Evolutionary conservation across 2,329 filamentous ascomycete genomes (phyloP), one percentile per base, ranked within the genome.

Genomic region (Colletotrichum navitas): DNA sequence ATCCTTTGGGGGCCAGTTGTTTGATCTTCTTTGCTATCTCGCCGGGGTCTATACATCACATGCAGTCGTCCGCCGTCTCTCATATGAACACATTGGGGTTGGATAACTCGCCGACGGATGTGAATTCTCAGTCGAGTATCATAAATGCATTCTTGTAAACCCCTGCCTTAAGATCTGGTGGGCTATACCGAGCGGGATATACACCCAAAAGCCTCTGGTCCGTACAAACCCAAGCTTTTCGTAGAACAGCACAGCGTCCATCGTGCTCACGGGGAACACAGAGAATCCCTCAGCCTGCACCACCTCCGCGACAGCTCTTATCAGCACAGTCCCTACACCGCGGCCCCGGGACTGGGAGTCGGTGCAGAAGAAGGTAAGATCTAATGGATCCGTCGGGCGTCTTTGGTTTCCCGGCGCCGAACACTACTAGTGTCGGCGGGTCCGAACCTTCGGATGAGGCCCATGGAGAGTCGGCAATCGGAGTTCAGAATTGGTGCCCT

Each of bases 331-430:
- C 7, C 80, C 83, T 29, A 79, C 80, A 45, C 83, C 82, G 64
- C 73, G 78, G 16, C 81, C 77, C 34, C 78, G 77, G 70, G 78
- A 81, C 43, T 72, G 73, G 26, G 80, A 80, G 73, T 81, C 76
- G 32, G 79, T 80, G 74, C 82, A 84, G 63, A 84, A 75, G 73
- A 83, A 84, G 49, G 79, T 79, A 43, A 82, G 78, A 65, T 82
- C 81, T 81, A 72, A 41, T 32, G 59, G 18, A 32, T n/a, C 52
- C 11, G n/a, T 52, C 65, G 34, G 59, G 45, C 68, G 55, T 60
- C 26, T n/a, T 51, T 52, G 47, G 60, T 18, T 24, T 29, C 49
- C 63, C 43, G 36, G 29, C 29, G 56, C 39, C 45, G 21, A 24
- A 56, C 21, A 55, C 32, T 5, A 34, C 18, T n/a, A 55, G 52